Evolutionary conservation across 1,284 basidiomycete species (phyloP).

Genomic region (Sphagnurus paluster): DNA sequence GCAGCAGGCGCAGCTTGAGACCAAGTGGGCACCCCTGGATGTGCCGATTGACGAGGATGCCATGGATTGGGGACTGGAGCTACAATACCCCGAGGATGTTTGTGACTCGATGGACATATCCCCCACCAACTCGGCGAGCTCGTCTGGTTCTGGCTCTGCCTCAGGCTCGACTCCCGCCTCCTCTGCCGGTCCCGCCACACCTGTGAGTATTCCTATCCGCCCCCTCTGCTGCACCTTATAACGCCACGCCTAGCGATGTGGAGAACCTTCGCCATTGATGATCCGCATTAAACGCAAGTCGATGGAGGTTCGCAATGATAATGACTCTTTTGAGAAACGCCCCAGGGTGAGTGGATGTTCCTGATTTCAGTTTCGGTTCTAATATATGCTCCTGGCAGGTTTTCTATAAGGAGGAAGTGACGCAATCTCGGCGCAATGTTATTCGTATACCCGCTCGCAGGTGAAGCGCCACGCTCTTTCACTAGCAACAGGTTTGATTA

Average conservation of each 20-base stretch:
- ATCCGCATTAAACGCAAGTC: conserved; percentile 37
- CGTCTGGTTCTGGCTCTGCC: neutral
- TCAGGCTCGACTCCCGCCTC: conserved; percentile 12
- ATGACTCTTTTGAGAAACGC: conserved; percentile 30
- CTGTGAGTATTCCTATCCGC: conserved; percentile 20
- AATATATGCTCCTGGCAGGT: conserved; percentile 11
- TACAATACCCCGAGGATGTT: conserved; percentile 14
- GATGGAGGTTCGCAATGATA: conserved; percentile 22
- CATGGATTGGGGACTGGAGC: conserved; percentile 24
- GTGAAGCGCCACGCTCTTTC: neutral
- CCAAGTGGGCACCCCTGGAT: conserved; percentile 20
- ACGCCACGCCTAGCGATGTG: conserved; percentile 4
- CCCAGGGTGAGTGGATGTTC: conserved; percentile 29
- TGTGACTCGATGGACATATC: conserved; percentile 19
- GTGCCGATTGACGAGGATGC: conserved; percentile 25
- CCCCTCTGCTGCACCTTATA: neutral
- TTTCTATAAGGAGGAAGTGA: conserved; percentile 29
- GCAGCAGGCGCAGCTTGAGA: conserved; percentile 5
- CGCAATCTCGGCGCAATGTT: conserved; percentile 13
- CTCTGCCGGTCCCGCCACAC: conserved; percentile 27
- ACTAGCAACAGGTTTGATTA: conserved; percentile 10
- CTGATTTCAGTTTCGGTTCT: neutral
- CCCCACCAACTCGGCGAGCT: neutral
- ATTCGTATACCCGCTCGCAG: conserved; percentile 18
- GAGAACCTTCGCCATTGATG: conserved; percentile 16